A percentile compares a stretch with the other conserved stretches of the same genome.
phyloP scores from a whole-genome alignment of 768 basidiomycete genomes.

The Kwoniella bestiolae region DNA sequence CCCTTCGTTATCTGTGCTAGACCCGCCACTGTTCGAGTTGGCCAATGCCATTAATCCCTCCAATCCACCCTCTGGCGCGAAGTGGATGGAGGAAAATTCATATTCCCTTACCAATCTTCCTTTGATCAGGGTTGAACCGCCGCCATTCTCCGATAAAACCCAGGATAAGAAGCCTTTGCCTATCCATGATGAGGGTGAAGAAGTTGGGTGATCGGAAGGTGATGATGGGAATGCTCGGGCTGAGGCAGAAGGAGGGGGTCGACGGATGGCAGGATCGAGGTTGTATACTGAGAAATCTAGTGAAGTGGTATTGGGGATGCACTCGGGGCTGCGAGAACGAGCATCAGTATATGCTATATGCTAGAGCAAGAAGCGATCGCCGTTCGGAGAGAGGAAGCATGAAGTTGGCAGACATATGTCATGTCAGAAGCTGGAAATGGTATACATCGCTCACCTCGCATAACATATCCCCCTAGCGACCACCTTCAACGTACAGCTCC shows the following conservation, averaged over 20 bases:
- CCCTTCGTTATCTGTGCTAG: conserved; percentile 19
- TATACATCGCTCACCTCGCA: conserved; percentile 38
- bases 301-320: conserved; percentile 37
- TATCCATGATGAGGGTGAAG: conserved; percentile 36
- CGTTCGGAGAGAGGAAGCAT: too few species aligned
- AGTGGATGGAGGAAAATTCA: conserved; percentile 33
- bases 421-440: too few species aligned
- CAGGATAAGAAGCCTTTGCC: conserved; percentile 53
- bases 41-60: conserved; percentile 50
- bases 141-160: conserved; percentile 34
- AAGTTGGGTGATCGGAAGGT: conserved; percentile 13
- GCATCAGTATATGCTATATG: too few species aligned
- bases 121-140: conserved; percentile 39
- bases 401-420: too few species aligned
- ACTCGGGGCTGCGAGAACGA: conserved; percentile 45
- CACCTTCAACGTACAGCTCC: conserved; percentile 44
- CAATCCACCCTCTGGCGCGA: conserved; percentile 38
- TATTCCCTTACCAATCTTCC: conserved; percentile 42
- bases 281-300: conserved; percentile 52
- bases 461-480: conserved; percentile 47
- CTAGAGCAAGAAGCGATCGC: too few species aligned
- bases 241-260: conserved; percentile 4
- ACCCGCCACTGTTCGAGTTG: background rate
- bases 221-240: conserved; percentile 28
- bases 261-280: conserved; percentile 37